phyloP scores from a whole-genome alignment of 2,329 filamentous ascomycete species.

The Acephala macrosclerotiorum region DNA sequence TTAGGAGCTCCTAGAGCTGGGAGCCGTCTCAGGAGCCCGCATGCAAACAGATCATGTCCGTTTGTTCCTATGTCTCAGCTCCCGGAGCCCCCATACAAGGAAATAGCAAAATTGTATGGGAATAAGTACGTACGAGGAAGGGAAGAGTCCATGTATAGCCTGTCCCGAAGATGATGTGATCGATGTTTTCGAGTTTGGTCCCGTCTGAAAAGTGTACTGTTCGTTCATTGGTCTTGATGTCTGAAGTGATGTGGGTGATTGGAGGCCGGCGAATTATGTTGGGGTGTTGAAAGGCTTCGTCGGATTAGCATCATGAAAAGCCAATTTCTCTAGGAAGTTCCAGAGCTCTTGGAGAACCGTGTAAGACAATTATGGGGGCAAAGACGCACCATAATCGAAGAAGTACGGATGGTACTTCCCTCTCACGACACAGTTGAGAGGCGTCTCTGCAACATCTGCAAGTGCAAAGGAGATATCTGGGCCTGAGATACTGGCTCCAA shows the following conservation, averaged over 20 bases:
- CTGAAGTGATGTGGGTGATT: constrained; percentile 53
- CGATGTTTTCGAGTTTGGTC: constrained; percentile 58
- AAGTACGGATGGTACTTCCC: constrained; percentile 63
- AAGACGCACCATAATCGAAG: constrained; percentile 9
- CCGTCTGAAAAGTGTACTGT: constrained; percentile 66
- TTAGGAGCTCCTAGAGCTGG: too few relatives aligned
- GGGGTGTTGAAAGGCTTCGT: constrained; percentile 60
- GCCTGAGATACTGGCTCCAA: constrained; percentile 70
- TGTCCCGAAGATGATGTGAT: constrained; percentile 71
- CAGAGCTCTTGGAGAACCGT: background rate
- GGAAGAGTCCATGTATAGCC: constrained; percentile 71
- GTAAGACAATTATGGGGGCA: too few relatives aligned
- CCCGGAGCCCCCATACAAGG: too few relatives aligned
- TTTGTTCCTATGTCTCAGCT: too few relatives aligned
- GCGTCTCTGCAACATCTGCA: constrained; percentile 51
- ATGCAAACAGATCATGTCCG: too few relatives aligned
- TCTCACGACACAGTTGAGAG: constrained; percentile 61
- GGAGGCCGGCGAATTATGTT: constrained; percentile 55
- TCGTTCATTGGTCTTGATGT: constrained; percentile 38
- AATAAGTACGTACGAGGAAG: too few relatives aligned
- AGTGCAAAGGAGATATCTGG: constrained; percentile 67
- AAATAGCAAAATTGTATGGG: too few relatives aligned
- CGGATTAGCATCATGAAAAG: background rate
- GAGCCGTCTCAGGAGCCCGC: too few relatives aligned
- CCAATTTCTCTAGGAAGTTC: background rate